Percentiles rank a stretch among this genome's conserved stretches.
These are phyloP conservation scores for Quercus gilva DNA, from an alignment of 306 rosid genomes.

Conservation along the genomic window DNA sequence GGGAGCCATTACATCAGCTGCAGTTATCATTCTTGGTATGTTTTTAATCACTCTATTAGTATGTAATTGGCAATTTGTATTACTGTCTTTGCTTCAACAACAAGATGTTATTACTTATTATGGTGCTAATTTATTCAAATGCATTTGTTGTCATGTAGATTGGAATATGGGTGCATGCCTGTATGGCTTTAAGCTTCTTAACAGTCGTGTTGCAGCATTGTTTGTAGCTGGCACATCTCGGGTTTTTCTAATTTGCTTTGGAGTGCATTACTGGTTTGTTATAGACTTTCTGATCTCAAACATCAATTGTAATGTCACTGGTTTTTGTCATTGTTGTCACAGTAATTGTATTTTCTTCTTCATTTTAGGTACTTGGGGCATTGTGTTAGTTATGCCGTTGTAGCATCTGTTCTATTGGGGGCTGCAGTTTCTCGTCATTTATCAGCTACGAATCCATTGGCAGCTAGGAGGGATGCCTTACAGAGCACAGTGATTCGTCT, in stretches of 20 bases:
- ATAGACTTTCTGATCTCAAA: slow-evolving; percentile 5
- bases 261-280: slow-evolving; percentile 94
- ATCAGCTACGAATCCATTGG: slow-evolving; percentile 81
- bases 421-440: slow-evolving; percentile 98
- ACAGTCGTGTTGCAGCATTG: slow-evolving; percentile 83
- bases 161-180: slow-evolving; percentile 99
- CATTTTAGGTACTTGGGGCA: slow-evolving; percentile 89
- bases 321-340: slow-evolving; percentile 29
- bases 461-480: slow-evolving; percentile 98
- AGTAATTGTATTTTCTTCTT: slow-evolving; percentile 14
- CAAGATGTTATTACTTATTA: slow-evolving; percentile 19
- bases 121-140: slow-evolving; percentile 13
- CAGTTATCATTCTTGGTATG: slow-evolving; percentile 94
- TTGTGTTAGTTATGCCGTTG: slow-evolving; percentile 96
- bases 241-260: slow-evolving; percentile 95
- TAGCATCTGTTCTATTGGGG: slow-evolving; percentile 88
- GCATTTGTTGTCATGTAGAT: slow-evolving; percentile 51
- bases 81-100: neutral
- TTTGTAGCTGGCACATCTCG: slow-evolving; percentile 95
- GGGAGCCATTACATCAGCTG: slow-evolving; percentile 92
- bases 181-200: slow-evolving; percentile 92
- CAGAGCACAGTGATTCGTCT: slow-evolving; percentile 96
- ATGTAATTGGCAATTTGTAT: slow-evolving; percentile 23
- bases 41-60: slow-evolving; percentile 5
- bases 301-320: neutral